A percentile compares a stretch with the other conserved stretches of the same genome.
Conservation (phyloP, 2,329 filamentous ascomycete species). For the Exophiala lecanii-corni region DNA sequence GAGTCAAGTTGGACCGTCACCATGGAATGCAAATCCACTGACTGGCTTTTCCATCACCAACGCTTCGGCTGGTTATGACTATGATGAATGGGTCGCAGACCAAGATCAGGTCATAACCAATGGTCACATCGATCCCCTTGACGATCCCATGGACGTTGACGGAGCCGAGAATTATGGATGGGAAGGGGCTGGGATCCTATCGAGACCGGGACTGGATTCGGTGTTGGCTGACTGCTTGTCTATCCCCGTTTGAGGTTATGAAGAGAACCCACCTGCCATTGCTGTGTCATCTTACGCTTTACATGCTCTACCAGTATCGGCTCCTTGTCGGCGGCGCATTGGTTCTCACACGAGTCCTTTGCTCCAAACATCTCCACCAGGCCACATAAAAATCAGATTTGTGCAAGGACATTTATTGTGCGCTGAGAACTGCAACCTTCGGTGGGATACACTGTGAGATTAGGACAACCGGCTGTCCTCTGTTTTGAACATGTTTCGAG, state of each 20-base stretch:
- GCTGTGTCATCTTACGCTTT: no score
- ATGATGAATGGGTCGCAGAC: slow-evolving; percentile 57
- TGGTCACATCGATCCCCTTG: slow-evolving; percentile 14
- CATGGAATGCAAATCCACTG: slow-evolving; percentile 72
- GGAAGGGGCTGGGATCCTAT: slow-evolving; percentile 52
- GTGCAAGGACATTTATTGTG: no score
- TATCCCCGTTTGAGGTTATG: slow-evolving; percentile 16
- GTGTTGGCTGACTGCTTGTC: slow-evolving; percentile 42
- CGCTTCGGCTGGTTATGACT: slow-evolving; percentile 69
- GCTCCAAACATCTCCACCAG: no score
- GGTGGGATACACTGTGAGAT: no score
- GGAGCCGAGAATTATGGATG: slow-evolving; percentile 58
- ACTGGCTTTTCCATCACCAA: slow-evolving; percentile 66
- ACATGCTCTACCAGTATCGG: no score
- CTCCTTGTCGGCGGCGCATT: no score
- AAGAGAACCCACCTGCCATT: no score
- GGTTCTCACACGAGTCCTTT: no score
- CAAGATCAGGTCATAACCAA: slow-evolving; percentile 9
- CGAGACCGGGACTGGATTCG: slow-evolving; percentile 23
- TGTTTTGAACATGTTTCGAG: no score
- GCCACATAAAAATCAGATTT: no score
- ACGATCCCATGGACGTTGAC: slow-evolving; percentile 33
- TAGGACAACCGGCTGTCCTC: no score
- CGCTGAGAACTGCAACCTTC: no score
- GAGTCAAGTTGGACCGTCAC: slow-evolving; percentile 68